Evolutionary conservation across 495 filamentous ascomycete genomes (phyloP), one percentile per base, ranked within the genome.

Genomic region (Talaromyces borbonicus): DNA sequence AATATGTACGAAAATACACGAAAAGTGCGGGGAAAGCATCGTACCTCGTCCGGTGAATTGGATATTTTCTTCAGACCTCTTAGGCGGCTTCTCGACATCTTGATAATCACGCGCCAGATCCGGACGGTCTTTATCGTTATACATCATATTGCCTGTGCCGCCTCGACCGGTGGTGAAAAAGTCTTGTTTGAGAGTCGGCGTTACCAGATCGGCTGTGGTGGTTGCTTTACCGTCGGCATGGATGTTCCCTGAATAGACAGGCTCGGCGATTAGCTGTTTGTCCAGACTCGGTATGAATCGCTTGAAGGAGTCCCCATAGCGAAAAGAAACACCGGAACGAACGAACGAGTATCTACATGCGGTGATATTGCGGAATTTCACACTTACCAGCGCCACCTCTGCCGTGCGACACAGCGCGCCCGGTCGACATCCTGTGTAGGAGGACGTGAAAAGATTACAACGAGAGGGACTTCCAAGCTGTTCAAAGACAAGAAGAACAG

Each of bases 141-240:
- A 74, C 15, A 80, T 70, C 82, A 90, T 89, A 62, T 90, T 90
- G 18, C 85, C 85, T 8, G 68, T 68, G 47, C 80, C 80, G 18
- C 80, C 80, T 49, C 80, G 79, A 26, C 81, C 90, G 15, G 90
- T 96, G 4, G 90, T 94, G 56, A 87, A 90, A 48, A 87, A 66
- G 12, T 84, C 69, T 16, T 73, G 73, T 66, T 94, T 95, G 57
- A 96, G 78, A 33, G 78, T 84, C 0, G 90, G 90, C 3, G 89
- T 94, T 52, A 80, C 66, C 45, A 94, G 74, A 53, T 87, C 84
- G 14, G 68, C 56, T 47, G 79, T 68, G 9, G 66, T 60, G 47
- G 71, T 55, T 30, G 65, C 62, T 50, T 68, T 68, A 52, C 77
- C 62, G 44, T 71, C 65, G 51, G 75, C 75, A 55, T 72, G 74